A percentile compares a stretch with the other conserved stretches of the same genome.
phyloP scores from a whole-genome alignment of 495 filamentous ascomycete genomes.

The Aspergillus wentii region DNA sequence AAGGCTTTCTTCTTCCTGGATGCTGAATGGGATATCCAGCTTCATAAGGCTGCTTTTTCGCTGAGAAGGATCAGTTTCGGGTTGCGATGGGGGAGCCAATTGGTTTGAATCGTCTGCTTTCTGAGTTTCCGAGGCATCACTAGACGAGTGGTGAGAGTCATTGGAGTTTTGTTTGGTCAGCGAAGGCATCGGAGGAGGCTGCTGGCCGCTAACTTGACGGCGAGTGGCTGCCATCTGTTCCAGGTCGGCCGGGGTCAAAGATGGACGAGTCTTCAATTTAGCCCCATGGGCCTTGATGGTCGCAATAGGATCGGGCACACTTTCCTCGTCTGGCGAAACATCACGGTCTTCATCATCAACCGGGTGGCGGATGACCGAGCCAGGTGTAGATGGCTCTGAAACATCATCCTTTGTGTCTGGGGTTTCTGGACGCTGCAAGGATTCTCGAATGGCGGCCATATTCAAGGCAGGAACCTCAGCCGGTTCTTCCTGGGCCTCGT shows the following conservation, averaged over 20 bases:
- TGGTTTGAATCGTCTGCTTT: conserved; percentile 3
- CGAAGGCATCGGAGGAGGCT: conserved; percentile 55
- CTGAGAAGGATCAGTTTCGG: conserved; percentile 22
- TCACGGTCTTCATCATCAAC: conserved; percentile 29
- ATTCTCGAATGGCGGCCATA: conserved; percentile 47
- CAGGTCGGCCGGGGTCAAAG: conserved; percentile 78
- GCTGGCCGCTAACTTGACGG: conserved; percentile 73
- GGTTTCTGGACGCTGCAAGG: conserved; percentile 55
- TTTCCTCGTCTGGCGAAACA: conserved; percentile 30
- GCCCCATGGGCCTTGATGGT: conserved; percentile 88
- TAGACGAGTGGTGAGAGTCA: conserved; percentile 23
- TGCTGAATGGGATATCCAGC: conserved; percentile 64
- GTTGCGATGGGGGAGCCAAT: conserved; percentile 11
- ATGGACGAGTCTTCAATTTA: conserved; percentile 85
- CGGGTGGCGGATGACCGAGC: conserved; percentile 89
- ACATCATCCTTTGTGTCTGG: conserved; percentile 52
- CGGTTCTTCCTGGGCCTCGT: conserved; percentile 15
- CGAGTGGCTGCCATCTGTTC: conserved; percentile 83
- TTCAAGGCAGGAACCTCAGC: conserved; percentile 16
- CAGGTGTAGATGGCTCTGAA: conserved; percentile 72
- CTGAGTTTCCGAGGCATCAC: conserved; percentile 25
- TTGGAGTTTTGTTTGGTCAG: conserved; percentile 29
- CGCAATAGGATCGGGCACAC: conserved; percentile 76
- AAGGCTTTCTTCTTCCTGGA: conserved; percentile 48
- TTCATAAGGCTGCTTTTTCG: conserved; percentile 50